Conservation (phyloP, 2,329 filamentous ascomycete genomes). For the Scedosporium aurantiacum region DNA sequence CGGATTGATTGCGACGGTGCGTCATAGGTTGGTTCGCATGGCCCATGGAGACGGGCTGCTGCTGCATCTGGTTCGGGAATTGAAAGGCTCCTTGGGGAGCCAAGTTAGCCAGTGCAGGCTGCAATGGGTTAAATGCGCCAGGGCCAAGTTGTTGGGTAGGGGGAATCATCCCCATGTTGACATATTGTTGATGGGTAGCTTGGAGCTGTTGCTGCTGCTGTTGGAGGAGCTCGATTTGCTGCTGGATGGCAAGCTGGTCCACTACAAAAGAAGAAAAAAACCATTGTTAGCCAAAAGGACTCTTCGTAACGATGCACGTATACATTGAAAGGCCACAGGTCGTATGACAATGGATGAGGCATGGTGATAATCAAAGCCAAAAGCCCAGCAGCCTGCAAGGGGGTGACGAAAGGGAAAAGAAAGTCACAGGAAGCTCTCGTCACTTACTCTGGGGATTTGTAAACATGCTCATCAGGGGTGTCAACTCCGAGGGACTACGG, state of each 20-base stretch:
- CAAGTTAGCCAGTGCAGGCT: slow-evolving; percentile 68
- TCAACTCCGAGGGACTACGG: slow-evolving; percentile 93
- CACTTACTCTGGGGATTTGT: slow-evolving; percentile 53
- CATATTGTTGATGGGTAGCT: slow-evolving; percentile 92
- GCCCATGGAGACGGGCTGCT: slow-evolving; percentile 64
- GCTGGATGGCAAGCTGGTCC: slow-evolving; percentile 95
- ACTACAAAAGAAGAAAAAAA: slow-evolving; percentile 39
- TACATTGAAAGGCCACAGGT: background rate
- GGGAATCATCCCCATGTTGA: slow-evolving; percentile 92
- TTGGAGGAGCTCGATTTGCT: slow-evolving; percentile 94
- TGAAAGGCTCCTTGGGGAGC: slow-evolving; percentile 77
- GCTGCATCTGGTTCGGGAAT: slow-evolving; percentile 68
- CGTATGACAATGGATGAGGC: background rate
- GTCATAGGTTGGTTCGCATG: slow-evolving; percentile 67
- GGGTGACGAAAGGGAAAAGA: slow-evolving; percentile 1
- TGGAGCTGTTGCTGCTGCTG: slow-evolving; percentile 97
- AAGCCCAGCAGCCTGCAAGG: background rate
- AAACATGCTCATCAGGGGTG: slow-evolving; percentile 92
- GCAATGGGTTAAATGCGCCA: slow-evolving; percentile 65
- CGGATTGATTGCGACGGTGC: slow-evolving; percentile 97
- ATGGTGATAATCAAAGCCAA: background rate
- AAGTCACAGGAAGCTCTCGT: slow-evolving; percentile 6
- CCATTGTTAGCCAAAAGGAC: background rate
- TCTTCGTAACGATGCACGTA: background rate
- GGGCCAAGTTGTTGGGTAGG: slow-evolving; percentile 66